These are phyloP conservation scores for Daphne laureola DNA, from an alignment of 441 rosid genomes.

Conservation along the genomic window DNA sequence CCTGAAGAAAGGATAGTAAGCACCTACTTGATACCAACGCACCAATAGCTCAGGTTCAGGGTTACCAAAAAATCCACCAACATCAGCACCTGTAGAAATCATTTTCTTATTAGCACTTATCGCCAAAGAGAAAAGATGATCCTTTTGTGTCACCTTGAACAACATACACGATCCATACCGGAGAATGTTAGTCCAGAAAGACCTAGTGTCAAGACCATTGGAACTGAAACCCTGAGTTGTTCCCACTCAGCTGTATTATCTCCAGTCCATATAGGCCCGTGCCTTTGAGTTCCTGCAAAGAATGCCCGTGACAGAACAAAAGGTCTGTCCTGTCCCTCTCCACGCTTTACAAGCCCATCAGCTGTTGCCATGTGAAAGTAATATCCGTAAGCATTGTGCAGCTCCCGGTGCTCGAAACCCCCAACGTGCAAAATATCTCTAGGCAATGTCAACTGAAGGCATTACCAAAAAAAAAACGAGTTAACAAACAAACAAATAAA, in stretches of 20 bases:
- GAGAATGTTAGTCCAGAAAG: constrained; percentile 82
- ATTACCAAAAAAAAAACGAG: constrained; percentile 13
- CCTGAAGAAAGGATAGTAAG: constrained; percentile 96
- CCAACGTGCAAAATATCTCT: constrained; percentile 92
- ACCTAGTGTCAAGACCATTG: constrained; percentile 91
- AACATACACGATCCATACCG: constrained; percentile 33
- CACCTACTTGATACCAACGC: constrained; percentile 99
- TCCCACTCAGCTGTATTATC: constrained; percentile 98
- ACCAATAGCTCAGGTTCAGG: constrained; percentile 86
- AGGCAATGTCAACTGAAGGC: constrained; percentile 79
- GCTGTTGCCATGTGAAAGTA: constrained; percentile 98
- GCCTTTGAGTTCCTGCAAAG: constrained; percentile 96
- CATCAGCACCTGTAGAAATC: constrained; percentile 72
- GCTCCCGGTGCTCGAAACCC: constrained; percentile 81
- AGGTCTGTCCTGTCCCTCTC: constrained; percentile 83
- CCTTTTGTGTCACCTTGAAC: neutral
- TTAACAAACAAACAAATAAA: constrained; percentile 2
- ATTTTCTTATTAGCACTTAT: constrained; percentile 10
- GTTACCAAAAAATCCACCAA: constrained; percentile 97
- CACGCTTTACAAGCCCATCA: constrained; percentile 88
- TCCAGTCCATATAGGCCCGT: constrained; percentile 96
- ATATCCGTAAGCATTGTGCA: constrained; percentile 90
- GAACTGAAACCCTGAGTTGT: constrained; percentile 90
- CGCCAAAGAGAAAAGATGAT: neutral
- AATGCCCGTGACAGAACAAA: constrained; percentile 95